phyloP scores from a whole-genome alignment of 257 asterid species.

The Echites panduratus region DNA sequence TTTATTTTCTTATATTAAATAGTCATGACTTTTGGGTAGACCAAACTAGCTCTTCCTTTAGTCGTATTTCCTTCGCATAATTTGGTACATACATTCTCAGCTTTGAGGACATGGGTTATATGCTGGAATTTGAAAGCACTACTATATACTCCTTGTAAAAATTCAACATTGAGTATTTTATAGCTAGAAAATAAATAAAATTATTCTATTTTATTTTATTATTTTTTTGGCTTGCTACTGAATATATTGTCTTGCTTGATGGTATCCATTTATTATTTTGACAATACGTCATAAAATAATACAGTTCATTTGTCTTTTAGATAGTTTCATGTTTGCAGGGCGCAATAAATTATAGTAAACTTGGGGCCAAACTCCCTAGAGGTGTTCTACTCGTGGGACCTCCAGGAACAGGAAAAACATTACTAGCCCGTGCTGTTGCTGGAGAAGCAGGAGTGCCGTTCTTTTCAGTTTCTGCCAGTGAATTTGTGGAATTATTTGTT shows the following conservation, averaged over 20 bases:
- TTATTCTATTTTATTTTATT: neutral
- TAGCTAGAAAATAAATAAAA: neutral
- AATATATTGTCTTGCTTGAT: neutral
- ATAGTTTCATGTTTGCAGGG: slow-evolving; percentile 90
- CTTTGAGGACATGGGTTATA: neutral
- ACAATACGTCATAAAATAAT: neutral
- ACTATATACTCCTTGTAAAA: neutral
- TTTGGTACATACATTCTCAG: neutral
- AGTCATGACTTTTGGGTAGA: neutral
- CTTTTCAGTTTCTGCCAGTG: slow-evolving; percentile 95
- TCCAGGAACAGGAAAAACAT: slow-evolving; percentile 94
- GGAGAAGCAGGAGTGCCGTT: slow-evolving; percentile 98
- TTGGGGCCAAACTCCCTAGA: slow-evolving; percentile 90
- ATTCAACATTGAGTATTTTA: neutral
- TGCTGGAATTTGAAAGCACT: neutral
- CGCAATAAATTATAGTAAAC: slow-evolving; percentile 74
- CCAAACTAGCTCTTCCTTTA: neutral
- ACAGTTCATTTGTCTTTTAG: slow-evolving; percentile 24
- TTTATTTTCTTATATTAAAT: neutral
- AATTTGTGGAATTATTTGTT: slow-evolving; percentile 91
- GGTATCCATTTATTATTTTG: neutral
- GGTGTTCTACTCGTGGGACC: slow-evolving; percentile 99
- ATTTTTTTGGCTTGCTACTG: neutral
- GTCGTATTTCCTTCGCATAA: neutral
- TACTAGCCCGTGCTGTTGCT: slow-evolving; percentile 96